Conservation (phyloP, 148 eudicot genomes). For the Persicaria tinctoria region DNA sequence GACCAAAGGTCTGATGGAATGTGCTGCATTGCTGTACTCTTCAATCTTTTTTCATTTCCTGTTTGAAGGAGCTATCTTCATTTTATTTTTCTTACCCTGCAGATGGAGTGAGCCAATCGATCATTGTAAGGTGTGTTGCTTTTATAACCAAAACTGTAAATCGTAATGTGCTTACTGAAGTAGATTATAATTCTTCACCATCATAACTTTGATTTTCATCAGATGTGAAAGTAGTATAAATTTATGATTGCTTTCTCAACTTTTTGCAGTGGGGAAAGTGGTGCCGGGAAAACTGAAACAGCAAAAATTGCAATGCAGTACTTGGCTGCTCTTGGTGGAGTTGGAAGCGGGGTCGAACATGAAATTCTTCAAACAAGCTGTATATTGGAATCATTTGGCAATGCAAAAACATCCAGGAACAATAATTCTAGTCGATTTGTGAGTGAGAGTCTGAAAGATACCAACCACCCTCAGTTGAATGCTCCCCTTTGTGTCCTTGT, state of each 20-base stretch:
- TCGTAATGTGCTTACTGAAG: not conserved
- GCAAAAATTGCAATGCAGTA: conserved; percentile 92
- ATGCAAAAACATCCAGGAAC: conserved; percentile 87
- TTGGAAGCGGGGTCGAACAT: conserved; percentile 54
- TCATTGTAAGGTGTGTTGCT: conserved; percentile 56
- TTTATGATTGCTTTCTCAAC: not conserved
- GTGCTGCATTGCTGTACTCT: not conserved
- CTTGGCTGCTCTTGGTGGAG: conserved; percentile 77
- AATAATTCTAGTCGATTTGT: conserved; percentile 96
- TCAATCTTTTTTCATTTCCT: not conserved
- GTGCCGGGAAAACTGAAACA: conserved; percentile 98
- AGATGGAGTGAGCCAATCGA: conserved; percentile 81
- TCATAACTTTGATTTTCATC: not conserved
- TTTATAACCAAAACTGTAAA: not conserved
- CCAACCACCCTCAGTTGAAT: not conserved
- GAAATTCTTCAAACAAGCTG: conserved; percentile 71
- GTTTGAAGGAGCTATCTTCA: conserved; percentile 15
- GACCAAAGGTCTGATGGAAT: conserved; percentile 58
- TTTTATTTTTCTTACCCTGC: conserved; percentile 25
- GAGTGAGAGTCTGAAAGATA: conserved; percentile 17
- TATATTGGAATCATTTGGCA: conserved; percentile 91
- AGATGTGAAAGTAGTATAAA: not conserved
- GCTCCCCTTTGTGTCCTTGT: not conserved
- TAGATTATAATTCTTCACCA: not conserved
- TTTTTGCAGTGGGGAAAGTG: conserved; percentile 82